phyloP scores from a whole-genome alignment of 2,329 filamentous ascomycete genomes.

The Aureobasidium mangrovei region DNA sequence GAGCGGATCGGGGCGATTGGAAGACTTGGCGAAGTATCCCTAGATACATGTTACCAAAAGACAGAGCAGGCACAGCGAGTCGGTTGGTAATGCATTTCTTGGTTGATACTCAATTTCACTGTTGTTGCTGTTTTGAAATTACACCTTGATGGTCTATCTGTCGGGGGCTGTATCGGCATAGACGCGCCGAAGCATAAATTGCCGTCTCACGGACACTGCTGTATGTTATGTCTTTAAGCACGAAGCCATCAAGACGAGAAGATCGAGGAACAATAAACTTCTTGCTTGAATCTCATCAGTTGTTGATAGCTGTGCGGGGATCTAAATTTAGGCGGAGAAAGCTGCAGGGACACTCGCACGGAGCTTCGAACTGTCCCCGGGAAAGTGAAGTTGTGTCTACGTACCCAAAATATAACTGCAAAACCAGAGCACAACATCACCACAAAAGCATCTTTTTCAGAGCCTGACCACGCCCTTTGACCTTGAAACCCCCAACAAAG shows the following conservation, averaged over 20 bases:
- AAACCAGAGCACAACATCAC: neutral
- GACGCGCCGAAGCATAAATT: too few relatives aligned
- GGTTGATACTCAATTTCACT: neutral
- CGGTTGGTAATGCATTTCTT: neutral
- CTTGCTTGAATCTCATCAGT: too few relatives aligned
- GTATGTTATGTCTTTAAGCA: too few relatives aligned
- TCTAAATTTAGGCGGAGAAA: conserved; percentile 4
- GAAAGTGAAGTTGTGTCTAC: neutral
- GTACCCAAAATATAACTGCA: neutral
- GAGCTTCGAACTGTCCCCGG: neutral
- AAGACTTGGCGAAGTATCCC: too few relatives aligned
- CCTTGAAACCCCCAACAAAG: too few relatives aligned
- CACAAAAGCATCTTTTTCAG: neutral
- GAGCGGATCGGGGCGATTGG: too few relatives aligned
- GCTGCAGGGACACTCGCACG: conserved; percentile 4
- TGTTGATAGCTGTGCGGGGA: neutral
- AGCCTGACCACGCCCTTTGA: neutral
- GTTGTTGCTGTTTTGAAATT: neutral
- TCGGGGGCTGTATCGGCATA: neutral
- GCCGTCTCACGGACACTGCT: too few relatives aligned
- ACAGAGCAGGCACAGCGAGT: neutral
- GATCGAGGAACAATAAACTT: neutral
- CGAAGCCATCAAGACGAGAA: neutral
- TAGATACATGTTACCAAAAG: too few relatives aligned
- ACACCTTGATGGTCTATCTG: neutral